Conservation (phyloP, 768 basidiomycete genomes). For the Boletus vermiculosoides region DNA sequence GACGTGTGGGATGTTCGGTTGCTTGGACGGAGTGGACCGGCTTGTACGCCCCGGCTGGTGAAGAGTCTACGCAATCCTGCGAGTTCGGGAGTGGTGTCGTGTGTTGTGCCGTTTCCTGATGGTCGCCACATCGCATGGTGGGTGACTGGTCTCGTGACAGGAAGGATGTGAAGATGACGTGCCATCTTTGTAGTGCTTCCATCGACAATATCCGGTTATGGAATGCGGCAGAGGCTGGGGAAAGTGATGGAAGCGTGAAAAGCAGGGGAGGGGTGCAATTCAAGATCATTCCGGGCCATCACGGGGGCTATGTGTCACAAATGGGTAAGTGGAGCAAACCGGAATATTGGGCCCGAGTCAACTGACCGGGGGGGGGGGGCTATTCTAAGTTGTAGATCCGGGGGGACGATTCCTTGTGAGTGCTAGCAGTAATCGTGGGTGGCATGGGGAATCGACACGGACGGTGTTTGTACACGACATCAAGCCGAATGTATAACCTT, state of each 20-base stretch:
- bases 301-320: constrained; percentile 90
- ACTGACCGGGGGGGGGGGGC: constrained; percentile 19
- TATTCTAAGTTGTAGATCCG: constrained; percentile 74
- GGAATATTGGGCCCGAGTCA: constrained; percentile 19
- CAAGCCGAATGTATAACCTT: constrained; percentile 43
- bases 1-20: constrained; percentile 95
- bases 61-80: constrained; percentile 83
- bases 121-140: constrained; percentile 90
- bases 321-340: constrained; percentile 64
- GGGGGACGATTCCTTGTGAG: constrained; percentile 83
- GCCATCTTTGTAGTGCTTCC: constrained; percentile 61
- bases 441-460: constrained; percentile 87
- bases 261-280: constrained; percentile 75
- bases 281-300: constrained; percentile 94
- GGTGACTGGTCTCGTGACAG: constrained; percentile 27
- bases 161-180: constrained; percentile 22
- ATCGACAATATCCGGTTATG: constrained; percentile 91
- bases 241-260: constrained; percentile 60
- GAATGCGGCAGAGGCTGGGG: constrained; percentile 81
- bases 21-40: constrained; percentile 60
- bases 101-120: constrained; percentile 89
- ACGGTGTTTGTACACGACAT: constrained; percentile 93
- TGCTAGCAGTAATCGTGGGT: constrained; percentile 91
- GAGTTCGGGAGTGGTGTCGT: constrained; percentile 89
- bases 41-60: constrained; percentile 69